Conservation (phyloP, 192 early-diverging fungal species). For the Gamsiella multidivaricata region DNA sequence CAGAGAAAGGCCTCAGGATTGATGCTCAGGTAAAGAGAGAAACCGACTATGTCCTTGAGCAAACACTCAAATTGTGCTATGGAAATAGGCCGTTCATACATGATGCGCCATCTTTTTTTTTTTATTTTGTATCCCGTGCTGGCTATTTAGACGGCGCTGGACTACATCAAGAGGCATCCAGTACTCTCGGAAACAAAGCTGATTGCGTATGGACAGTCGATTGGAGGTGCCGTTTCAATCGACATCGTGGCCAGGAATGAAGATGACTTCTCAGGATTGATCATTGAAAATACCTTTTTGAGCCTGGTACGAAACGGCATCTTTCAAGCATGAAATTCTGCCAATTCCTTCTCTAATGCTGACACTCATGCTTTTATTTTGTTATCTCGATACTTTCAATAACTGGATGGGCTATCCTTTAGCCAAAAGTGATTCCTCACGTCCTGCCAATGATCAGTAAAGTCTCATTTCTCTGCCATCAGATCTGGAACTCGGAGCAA, state of each 20-base stretch:
- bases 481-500: slow-evolving; percentile 88
- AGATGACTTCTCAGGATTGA: slow-evolving; percentile 79
- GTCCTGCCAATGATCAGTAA: slow-evolving; percentile 82
- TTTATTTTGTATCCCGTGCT: no score
- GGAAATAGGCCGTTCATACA: no score
- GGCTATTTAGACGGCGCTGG: slow-evolving; percentile 83
- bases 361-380: no score
- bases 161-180: slow-evolving; percentile 83
- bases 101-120: no score
- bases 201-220: slow-evolving; percentile 93
- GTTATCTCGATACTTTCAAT: no score
- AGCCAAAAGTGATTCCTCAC: slow-evolving; percentile 89
- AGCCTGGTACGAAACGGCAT: slow-evolving; percentile 84
- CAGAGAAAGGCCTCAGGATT: slow-evolving; percentile 88
- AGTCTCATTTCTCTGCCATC: slow-evolving; percentile 84
- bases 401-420: no score
- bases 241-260: slow-evolving; percentile 84
- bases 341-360: no score
- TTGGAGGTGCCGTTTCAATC: slow-evolving; percentile 97
- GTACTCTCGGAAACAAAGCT: slow-evolving; percentile 80
- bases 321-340: no score
- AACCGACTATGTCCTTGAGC: no score
- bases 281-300: slow-evolving; percentile 96
- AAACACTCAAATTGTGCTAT: no score
- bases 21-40: slow-evolving; percentile 93